These are phyloP conservation scores for Tribonema minus DNA, from an alignment of 108 stramenopile species.

Conservation along the genomic window DNA sequence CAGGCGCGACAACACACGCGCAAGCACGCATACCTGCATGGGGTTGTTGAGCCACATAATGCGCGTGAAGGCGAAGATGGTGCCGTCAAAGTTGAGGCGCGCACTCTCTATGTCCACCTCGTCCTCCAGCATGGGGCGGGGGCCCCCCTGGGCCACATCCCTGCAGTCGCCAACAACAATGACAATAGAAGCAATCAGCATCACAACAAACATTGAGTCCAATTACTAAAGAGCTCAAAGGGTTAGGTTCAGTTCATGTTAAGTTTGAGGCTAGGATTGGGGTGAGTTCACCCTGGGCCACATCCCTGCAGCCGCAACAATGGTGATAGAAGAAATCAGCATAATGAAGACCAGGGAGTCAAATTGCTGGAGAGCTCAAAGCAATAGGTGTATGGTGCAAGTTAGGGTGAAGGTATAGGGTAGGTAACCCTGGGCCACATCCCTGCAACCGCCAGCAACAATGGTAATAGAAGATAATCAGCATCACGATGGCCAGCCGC, in stretches of 20 bases:
- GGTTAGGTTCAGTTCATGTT: too few relatives aligned
- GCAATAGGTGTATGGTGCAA: too few relatives aligned
- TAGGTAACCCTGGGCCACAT: not conserved
- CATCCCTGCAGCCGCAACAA: not conserved
- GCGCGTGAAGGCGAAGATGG: conserved; percentile 32
- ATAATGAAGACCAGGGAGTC: too few relatives aligned
- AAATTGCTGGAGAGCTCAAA: too few relatives aligned
- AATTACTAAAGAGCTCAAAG: too few relatives aligned
- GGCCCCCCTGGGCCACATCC: not conserved
- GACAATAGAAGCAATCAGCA: too few relatives aligned
- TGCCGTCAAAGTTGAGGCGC: conserved; percentile 34
- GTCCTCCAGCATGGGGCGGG: conserved; percentile 18
- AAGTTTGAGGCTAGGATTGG: conserved; percentile 9
- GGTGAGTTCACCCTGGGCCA: not conserved
- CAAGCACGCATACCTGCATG: too few relatives aligned
- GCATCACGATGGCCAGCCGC: too few relatives aligned
- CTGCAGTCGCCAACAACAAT: not conserved
- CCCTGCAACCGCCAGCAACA: not conserved
- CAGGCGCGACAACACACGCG: too few relatives aligned
- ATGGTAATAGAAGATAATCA: conserved; percentile 2
- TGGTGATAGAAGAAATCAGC: conserved; percentile 5
- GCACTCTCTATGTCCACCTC: conserved; percentile 32
- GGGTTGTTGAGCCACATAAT: conserved; percentile 39
- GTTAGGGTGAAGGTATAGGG: conserved; percentile 5
- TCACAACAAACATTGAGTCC: too few relatives aligned